Conservation (phyloP, 805 yeast species). For the Cephaloascus fragrans region DNA sequence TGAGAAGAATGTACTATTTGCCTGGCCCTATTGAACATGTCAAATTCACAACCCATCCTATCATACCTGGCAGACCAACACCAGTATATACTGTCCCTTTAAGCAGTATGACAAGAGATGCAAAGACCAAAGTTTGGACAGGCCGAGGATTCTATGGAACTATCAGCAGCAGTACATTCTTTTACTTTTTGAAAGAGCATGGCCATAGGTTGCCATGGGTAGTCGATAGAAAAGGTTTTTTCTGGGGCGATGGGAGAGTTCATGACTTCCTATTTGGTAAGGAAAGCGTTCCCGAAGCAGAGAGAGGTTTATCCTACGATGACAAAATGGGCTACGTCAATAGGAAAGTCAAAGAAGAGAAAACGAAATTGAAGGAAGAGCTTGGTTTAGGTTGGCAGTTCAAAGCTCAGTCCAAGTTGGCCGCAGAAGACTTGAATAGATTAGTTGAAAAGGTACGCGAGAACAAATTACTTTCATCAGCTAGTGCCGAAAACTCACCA, state of each 20-base stretch:
- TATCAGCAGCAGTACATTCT: constrained; percentile 61
- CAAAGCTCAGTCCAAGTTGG: constrained; percentile 34
- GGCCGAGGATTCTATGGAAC: constrained; percentile 88
- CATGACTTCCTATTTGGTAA: constrained; percentile 77
- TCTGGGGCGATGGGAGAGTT: constrained; percentile 88
- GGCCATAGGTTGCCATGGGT: constrained; percentile 55
- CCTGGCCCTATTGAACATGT: constrained; percentile 52
- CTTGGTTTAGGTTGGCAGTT: constrained; percentile 54
- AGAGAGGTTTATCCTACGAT: constrained; percentile 56
- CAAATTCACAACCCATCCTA: constrained; percentile 64
- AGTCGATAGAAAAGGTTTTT: constrained; percentile 79
- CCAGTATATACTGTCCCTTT: constrained; percentile 66
- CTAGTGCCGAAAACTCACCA: not conserved
- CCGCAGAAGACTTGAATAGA: constrained; percentile 24
- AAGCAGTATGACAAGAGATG: constrained; percentile 41
- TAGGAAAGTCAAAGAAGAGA: constrained; percentile 37
- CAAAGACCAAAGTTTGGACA: constrained; percentile 65
- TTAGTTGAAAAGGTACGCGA: not conserved
- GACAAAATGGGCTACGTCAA: constrained; percentile 42
- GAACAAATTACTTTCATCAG: not conserved
- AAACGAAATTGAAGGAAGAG: constrained; percentile 39
- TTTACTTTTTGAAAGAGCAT: constrained; percentile 59
- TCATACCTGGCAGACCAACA: constrained; percentile 66
- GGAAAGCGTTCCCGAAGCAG: constrained; percentile 68
- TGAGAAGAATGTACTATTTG: constrained; percentile 69